Evolutionary conservation across 805 yeast species (phyloP), one percentile per base, ranked within the genome.

Genomic region (Sugiyamaella americana): DNA sequence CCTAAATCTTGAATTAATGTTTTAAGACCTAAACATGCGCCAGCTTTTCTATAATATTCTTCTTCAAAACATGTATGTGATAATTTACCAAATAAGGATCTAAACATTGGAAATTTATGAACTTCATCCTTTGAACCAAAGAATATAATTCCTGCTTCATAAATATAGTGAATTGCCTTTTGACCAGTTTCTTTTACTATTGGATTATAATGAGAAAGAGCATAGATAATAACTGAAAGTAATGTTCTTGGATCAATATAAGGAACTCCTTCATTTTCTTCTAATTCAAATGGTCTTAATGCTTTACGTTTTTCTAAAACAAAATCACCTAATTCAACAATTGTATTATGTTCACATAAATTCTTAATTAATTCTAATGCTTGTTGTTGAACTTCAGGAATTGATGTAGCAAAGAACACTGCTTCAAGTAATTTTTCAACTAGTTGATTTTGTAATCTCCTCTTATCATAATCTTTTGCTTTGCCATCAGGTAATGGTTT

Each of bases 21-120:
- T 53, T 78, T 73, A 41, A 93, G 70, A 19, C 98, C 98, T 22
- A 85, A 59, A 34, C 91, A 81, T 35, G 98, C 97, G 5, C 97
- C 97, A 5, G 86, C 72, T 56, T 93, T 93, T 29, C 81, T 75
- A 61, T 84, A 86, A 65, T 85, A 91, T 30, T 80, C 82, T 63
- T 87, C 96, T 51, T 86, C 94, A 61, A 85, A 93, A 66, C 98
- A 89, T 39, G 87, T 77, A 59, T 94, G 99, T 38, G 93, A 80
- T 58, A 94, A 84, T 44, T 82, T 82, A 43, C 87, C 82, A 54
- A 86, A 80, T 70, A 91, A 70, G 4, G 82, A 74, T 49, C 93
- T 76, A 53, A 88, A 75, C 32, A 88, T 73, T 1, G 95, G 87
- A 46, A 86, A 84, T 44, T 78, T 75, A 49, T 83, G 71, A 1